A percentile compares a stretch with the other conserved stretches of the same genome.
Evolutionary conservation across 2,329 filamentous ascomycete genomes (phyloP).

Genomic region (Colletotrichum noveboracense): DNA sequence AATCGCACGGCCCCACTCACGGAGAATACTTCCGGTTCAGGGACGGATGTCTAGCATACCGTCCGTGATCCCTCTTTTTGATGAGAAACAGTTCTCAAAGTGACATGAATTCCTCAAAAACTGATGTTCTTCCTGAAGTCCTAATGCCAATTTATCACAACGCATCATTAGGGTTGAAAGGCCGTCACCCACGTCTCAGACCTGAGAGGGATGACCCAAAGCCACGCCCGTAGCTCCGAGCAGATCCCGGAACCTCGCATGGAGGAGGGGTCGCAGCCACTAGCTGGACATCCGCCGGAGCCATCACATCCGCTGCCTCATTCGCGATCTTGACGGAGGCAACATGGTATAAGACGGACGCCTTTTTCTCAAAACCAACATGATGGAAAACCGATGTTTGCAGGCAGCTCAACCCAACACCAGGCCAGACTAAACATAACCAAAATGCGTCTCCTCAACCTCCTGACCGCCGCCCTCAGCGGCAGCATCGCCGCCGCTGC

Average conservation of each 20-base stretch:
- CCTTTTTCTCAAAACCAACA: not conserved
- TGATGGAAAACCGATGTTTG: not conserved
- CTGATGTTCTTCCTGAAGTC: not conserved
- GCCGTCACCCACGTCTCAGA: not conserved
- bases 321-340: not conserved
- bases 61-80: not conserved
- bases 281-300: not conserved
- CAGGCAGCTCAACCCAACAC: not conserved
- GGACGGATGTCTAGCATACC: not conserved
- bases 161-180: not conserved
- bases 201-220: not conserved
- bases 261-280: not conserved
- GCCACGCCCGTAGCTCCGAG: not conserved
- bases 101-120: not conserved
- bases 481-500: constrained; percentile 26
- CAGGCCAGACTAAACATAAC: not conserved
- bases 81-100: not conserved
- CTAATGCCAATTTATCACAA: not conserved
- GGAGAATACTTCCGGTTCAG: not conserved
- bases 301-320: constrained; percentile 8
- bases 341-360: not conserved
- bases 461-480: not conserved
- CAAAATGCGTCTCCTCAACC: not conserved
- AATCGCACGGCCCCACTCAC: not conserved
- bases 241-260: not conserved